Evolutionary conservation across 352 stramenopile genomes (phyloP).

Genomic region (Globisporangium irregulare): DNA sequence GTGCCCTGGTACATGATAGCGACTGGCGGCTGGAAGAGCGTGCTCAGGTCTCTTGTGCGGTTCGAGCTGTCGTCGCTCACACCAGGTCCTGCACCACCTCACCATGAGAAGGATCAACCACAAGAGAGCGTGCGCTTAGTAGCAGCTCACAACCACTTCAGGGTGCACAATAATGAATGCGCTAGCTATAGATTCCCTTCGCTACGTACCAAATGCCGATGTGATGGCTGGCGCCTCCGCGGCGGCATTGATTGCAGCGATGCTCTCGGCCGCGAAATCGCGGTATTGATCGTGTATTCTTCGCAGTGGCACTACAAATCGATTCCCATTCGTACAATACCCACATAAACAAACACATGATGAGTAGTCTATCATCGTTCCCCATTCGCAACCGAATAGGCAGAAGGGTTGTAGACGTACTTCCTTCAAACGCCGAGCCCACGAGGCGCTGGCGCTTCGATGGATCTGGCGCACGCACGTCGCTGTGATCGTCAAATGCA

Average conservation of each 20-base stretch:
- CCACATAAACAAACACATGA: neutral
- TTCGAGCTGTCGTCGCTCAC: conserved; percentile 15
- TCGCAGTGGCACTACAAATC: conserved; percentile 40
- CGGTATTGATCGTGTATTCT: conserved; percentile 69
- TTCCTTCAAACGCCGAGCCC: conserved; percentile 41
- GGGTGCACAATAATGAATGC: neutral
- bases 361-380: neutral
- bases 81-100: conserved; percentile 11
- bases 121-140: neutral
- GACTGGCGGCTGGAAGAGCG: conserved; percentile 74
- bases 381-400: neutral
- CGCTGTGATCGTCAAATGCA: conserved; percentile 26
- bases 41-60: conserved; percentile 50
- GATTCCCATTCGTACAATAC: neutral
- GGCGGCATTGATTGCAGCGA: conserved; percentile 61
- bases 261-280: conserved; percentile 81
- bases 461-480: conserved; percentile 73
- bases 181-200: neutral
- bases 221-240: conserved; percentile 27
- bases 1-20: conserved; percentile 78
- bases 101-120: neutral
- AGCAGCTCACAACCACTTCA: neutral
- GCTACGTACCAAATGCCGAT: conserved; percentile 37
- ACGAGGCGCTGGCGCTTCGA: conserved; percentile 83
- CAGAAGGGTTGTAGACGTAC: conserved; percentile 14